Evolutionary conservation across 345 rosid species (phyloP), one percentile per base, ranked within the genome.

Genomic region (Litchi chinensis): DNA sequence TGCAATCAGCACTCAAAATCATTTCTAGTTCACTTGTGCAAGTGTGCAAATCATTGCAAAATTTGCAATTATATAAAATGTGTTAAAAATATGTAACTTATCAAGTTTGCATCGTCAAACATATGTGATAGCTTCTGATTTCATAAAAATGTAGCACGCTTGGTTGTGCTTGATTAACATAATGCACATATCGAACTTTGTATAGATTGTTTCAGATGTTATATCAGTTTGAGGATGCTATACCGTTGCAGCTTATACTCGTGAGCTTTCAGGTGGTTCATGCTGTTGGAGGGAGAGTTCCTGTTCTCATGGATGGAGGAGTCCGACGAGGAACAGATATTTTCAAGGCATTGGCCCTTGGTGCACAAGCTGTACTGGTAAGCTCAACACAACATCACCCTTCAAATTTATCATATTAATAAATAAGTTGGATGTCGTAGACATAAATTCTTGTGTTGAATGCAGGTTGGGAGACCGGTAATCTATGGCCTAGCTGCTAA

Each of bases 351-450:
- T 80, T 95, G 75, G 93, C 97, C 16, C 95, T 93, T 1, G 97
- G 98, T n/a, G 99, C 97, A 22, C 85, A 89, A 86, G 95, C 96
- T 80, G 92, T 95, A 69, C 95, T 95, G 69, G 99, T 92, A 86
- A 85, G 89, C 16, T 59, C 3, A 13, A 46, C 54, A 1, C 60
- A 22, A 7, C 22, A 6, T 59, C 11, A 59, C 57, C 57, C 37
- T 32, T 52, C 56, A 50, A 50, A n/a, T 57, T 18, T n/a, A 57
- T 57, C 52, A 6, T 8, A 57, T 5, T 18, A 57, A 6, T n/a
- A 3, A 11, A 50, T 50, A 12, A 50, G 16, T 50, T 4, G 16
- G 15, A 50, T 4, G 63, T 19, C 19, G 5, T 46, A 4, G 12
- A 46, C 52, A 46, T 46, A 46, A 46, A 8, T 46, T 11, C 52